A percentile compares a stretch with the other conserved stretches of the same genome.
Evolutionary conservation across 1,139 yeast species (phyloP).

Genomic region (Magnusiomyces suaveolens): DNA sequence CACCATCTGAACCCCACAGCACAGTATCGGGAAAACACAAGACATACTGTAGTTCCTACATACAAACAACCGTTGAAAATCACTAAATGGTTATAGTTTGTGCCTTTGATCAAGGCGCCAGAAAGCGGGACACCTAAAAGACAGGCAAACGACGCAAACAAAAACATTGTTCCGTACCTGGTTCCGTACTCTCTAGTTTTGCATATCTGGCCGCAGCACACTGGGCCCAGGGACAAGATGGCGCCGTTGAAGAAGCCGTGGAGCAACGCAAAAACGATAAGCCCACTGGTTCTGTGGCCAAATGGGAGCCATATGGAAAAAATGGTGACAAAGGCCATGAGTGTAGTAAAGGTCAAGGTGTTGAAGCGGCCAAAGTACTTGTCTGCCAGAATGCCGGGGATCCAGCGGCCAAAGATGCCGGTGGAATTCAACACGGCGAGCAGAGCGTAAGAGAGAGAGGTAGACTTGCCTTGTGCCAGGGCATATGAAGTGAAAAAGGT

Average conservation of each 20-base stretch:
- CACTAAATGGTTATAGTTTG: constrained; percentile 33
- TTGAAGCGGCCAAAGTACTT: constrained; percentile 47
- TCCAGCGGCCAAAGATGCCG: constrained; percentile 49
- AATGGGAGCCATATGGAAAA: constrained; percentile 48
- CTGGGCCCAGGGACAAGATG: constrained; percentile 41
- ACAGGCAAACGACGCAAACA: constrained; percentile 39
- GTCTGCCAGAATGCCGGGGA: constrained; percentile 49
- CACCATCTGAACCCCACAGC: constrained; percentile 31
- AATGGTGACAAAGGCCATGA: constrained; percentile 34
- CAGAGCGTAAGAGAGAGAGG: constrained; percentile 42
- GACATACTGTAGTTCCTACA: constrained; percentile 26
- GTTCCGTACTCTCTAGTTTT: constrained; percentile 42
- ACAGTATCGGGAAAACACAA: constrained; percentile 30
- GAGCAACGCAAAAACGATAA: constrained; percentile 40
- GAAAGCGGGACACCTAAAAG: constrained; percentile 44
- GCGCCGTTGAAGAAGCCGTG: constrained; percentile 48
- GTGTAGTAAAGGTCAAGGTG: constrained; percentile 39
- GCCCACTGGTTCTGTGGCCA: constrained; percentile 32
- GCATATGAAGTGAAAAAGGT: constrained; percentile 53
- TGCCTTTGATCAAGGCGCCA: constrained; percentile 39
- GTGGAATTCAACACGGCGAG: constrained; percentile 45
- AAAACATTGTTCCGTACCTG: constrained; percentile 41
- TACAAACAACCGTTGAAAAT: constrained; percentile 34
- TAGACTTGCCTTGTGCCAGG: constrained; percentile 44
- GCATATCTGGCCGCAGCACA: constrained; percentile 44